Evolutionary conservation across 129 eudicot genomes (phyloP), one percentile per base, ranked within the genome.

Genomic region (Chrysanthemum makinoi): DNA sequence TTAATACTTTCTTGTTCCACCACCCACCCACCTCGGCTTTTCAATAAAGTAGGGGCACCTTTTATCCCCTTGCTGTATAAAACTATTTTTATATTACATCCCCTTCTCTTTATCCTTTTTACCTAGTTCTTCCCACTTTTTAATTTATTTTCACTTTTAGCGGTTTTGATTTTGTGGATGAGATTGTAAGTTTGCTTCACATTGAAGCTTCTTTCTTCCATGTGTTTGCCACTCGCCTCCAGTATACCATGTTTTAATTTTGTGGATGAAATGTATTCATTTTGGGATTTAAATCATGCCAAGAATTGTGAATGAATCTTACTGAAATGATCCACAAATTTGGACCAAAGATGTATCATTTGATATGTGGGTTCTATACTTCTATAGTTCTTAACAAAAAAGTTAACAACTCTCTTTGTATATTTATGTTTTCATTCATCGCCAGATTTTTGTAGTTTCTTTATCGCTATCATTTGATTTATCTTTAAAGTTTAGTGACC

Each of bases 21-120:
- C 67, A 78, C 68, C 72, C 66, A 77, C 72, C 68, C 81, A 77
- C 72, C 73, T 77, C 50, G 63, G 81, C 81, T 78, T 78, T 76
- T 71, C 68, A 65, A 78, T 71, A 78, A 78, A 57, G 66, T 78
- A 26, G 53, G 43, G 44, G 71, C 72, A 78, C 81, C 70, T 77
- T 77, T 71, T 78, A 78, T 78, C 72, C 46, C 68, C 60, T 52
- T 46, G 17, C 68, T 24, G 53, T 48, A 77, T 24, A 11, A n/a
- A 78, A 77, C 61, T 44, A 62, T 20, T 62, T 71, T 71, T 72
- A 52, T 55, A 78, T 47, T 64, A 22, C 16, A 5, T 28, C 59
- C 73, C 77, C 72, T 64, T 63, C 65, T 44, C 67, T 46, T 71
- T 53, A 62, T 54, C 1, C 52, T 13, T 53, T 70, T 63, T 62